phyloP scores from a whole-genome alignment of 2,329 filamentous ascomycete genomes.

The Aspergillus felis region DNA sequence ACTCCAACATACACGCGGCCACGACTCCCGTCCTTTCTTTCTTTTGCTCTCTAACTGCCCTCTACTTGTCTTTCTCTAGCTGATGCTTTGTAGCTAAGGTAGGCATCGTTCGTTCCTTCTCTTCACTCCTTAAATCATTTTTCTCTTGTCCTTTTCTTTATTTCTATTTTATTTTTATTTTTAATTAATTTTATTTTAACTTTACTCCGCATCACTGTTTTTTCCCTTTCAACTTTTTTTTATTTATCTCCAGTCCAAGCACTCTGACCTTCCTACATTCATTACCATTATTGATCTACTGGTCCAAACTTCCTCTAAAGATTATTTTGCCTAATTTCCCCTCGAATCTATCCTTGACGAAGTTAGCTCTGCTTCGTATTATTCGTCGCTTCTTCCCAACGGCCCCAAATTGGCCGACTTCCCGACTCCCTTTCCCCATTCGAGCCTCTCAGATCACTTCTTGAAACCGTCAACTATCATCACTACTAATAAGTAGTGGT shows the following conservation, averaged over 20 bases:
- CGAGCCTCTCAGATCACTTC: background rate
- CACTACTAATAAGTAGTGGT: background rate
- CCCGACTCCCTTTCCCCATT: background rate
- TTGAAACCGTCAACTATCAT: background rate
- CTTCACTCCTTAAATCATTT: constrained; percentile 16
- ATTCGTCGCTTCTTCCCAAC: constrained; percentile 1
- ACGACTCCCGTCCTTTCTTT: constrained; percentile 12
- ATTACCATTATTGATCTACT: background rate
- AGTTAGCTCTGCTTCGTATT: background rate
- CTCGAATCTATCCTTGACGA: background rate
- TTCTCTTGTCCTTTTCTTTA: constrained; percentile 22
- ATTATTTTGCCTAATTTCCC: background rate
- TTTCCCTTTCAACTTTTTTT: constrained; percentile 16
- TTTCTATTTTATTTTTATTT: constrained; percentile 15
- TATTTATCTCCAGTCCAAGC: constrained; percentile 7
- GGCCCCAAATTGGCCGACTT: background rate
- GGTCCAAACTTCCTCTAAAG: background rate
- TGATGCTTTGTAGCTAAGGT: constrained; percentile 12
- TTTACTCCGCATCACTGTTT: background rate
- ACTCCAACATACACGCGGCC: background rate
- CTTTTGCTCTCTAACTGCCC: constrained; percentile 3
- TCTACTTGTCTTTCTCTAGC: background rate
- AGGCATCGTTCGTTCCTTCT: constrained; percentile 19
- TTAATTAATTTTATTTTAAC: constrained; percentile 11
- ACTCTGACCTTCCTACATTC: constrained; percentile 7